Base-by-base conservation (phyloP, 108 stramenopile genomes). In the Pseudonitzschia multistriata region DNA sequence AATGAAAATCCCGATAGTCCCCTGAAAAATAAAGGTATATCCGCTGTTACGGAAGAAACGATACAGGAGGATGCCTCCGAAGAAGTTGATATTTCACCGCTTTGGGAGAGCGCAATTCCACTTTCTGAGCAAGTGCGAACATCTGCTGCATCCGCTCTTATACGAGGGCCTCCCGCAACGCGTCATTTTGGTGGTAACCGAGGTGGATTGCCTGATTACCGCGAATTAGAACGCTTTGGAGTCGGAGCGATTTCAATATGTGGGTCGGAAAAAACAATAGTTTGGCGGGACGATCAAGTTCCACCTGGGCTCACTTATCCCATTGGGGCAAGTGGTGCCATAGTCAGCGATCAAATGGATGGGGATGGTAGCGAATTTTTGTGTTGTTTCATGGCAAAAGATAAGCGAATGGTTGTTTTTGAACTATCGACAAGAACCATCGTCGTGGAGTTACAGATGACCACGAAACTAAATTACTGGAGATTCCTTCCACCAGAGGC, bases 381-480 rank as follows among this genome's bases (percentile, higher is more conserved):
- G 59, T 92, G 91, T 70, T 95, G 94, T 62, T 95, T 95, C 63
- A 83, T 91, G 27, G 91, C 94, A 10, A 90, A 89, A 71, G 94
- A 95, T 56, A 92, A 91, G 71, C 69, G 89, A 37, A 92, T 95
- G 83, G 79, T 92, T 42, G 86, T 92, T 21, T 90, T 92, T 69
- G 90, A 91, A 66, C 66, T 91, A 33, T 75, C 87, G 28, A 79
- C 86, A 21, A 81, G 88, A 49, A 87, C 90, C 3, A 88, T 91
- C 1, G 87, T 91, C 35, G 89, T 95, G 19, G 94, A 95, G 67
- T 73, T 95, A 6, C 91, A 95, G 81, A 95, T 95, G 94, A 95
- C 91, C 35, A 95, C 94, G 5, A 95, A 95, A 61, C 79, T 95
- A n/a, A 95, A 95, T 70, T 95, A 80, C 53, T 95, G 94, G 94